Conservation (phyloP, 805 yeast species). For the Yamadazyma nakazawae region DNA sequence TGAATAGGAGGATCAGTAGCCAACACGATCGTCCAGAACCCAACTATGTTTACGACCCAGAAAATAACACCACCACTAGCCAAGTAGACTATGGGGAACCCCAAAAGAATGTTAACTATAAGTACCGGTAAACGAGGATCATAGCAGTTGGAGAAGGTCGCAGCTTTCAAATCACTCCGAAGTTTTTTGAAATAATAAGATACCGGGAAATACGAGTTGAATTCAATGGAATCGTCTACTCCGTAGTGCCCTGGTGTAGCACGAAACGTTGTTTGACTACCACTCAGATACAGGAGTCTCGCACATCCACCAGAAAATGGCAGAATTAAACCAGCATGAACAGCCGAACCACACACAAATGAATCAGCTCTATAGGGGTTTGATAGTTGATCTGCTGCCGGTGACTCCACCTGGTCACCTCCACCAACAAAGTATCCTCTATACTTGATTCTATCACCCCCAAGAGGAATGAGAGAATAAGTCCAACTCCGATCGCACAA, state of each 20-base stretch:
- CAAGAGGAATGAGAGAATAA: conserved; percentile 72
- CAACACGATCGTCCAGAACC: conserved; percentile 79
- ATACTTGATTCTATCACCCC: conserved; percentile 64
- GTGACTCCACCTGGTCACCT: conserved; percentile 32
- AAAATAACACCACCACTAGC: conserved; percentile 44
- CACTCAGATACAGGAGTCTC: conserved; percentile 53
- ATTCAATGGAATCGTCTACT: conserved; percentile 52
- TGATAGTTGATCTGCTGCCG: conserved; percentile 28
- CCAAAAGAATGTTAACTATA: conserved; percentile 55
- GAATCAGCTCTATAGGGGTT: conserved; percentile 84
- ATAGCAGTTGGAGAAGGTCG: conserved; percentile 48
- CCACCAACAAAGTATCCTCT: conserved; percentile 78
- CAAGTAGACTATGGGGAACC: conserved; percentile 56
- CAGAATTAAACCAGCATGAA: conserved; percentile 78
- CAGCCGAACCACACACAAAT: conserved; percentile 84
- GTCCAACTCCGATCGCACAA: conserved; percentile 78
- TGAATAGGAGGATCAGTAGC: conserved; percentile 76
- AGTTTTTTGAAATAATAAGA: conserved; percentile 60
- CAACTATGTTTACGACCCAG: conserved; percentile 61
- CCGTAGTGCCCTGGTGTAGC: conserved; percentile 49
- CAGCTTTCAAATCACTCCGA: conserved; percentile 6
- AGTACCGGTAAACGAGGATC: conserved; percentile 67
- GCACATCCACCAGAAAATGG: conserved; percentile 80
- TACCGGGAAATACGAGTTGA: conserved; percentile 71
- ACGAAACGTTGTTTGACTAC: conserved; percentile 44